A percentile compares a stretch with the other conserved stretches of the same genome.
These are phyloP conservation scores for Penicillium hordei DNA, from an alignment of 2,329 filamentous ascomycete species.

Conservation along the genomic window DNA sequence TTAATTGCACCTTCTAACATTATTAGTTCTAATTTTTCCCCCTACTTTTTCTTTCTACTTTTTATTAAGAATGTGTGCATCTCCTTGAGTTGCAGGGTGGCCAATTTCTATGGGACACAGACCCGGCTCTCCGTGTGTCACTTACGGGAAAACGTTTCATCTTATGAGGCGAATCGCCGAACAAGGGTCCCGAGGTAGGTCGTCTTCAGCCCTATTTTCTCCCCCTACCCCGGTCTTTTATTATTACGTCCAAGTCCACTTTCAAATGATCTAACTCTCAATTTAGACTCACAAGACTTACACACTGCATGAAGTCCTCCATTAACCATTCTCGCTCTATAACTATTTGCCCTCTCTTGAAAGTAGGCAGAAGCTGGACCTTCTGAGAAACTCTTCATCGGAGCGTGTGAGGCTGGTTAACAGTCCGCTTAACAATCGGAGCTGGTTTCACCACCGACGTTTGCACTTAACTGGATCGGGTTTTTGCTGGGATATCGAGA, in stretches of 20 bases:
- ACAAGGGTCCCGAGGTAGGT: conserved; percentile 20
- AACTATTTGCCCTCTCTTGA: conserved; percentile 11
- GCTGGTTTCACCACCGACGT: conserved; percentile 25
- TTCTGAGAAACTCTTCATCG: conserved; percentile 18
- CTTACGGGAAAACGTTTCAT: conserved; percentile 28
- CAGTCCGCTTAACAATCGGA: conserved; percentile 19
- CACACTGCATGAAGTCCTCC: conserved; percentile 14
- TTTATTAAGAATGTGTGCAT: conserved; percentile 19
- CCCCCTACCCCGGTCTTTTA: conserved; percentile 4
- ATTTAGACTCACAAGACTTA: conserved; percentile 13
- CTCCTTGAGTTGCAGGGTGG: conserved; percentile 14
- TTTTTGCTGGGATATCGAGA: conserved; percentile 18
- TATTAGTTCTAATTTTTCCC: background rate
- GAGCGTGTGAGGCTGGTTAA: conserved; percentile 13
- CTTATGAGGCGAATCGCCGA: conserved; percentile 29
- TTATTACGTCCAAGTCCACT: conserved; percentile 5
- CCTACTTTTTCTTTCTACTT: background rate
- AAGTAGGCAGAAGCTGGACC: conserved; percentile 22
- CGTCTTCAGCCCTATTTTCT: conserved; percentile 23
- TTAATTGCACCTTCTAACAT: background rate
- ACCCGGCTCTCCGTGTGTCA: conserved; percentile 26
- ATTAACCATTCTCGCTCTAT: conserved; percentile 1
- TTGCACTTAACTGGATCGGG: conserved; percentile 29
- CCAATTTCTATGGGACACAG: conserved; percentile 27
- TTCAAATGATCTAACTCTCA: conserved; percentile 17